Conservation (phyloP, 345 rosid species). For the Salix suchowensis region DNA sequence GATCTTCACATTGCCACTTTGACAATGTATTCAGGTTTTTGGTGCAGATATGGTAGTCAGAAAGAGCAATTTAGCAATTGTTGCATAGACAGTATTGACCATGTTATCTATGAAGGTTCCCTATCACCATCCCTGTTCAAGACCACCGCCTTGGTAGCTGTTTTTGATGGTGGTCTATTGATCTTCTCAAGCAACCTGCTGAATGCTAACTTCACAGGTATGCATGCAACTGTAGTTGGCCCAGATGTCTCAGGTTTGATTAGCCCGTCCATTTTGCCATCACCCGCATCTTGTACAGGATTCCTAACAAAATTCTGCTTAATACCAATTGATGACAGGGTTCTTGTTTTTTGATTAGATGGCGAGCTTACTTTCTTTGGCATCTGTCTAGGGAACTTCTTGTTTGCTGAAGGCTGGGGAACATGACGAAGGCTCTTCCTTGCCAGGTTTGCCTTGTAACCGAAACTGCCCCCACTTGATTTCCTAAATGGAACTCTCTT, state of each 20-base stretch:
- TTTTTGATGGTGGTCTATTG: conserved; percentile 83
- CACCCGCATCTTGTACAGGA: conserved; percentile 20
- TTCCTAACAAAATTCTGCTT: conserved; percentile 45
- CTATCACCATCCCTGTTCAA: conserved; percentile 37
- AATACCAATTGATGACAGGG: conserved; percentile 68
- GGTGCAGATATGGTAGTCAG: background rate
- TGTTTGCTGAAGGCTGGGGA: conserved; percentile 40
- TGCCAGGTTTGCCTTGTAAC: conserved; percentile 36
- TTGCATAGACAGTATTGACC: conserved; percentile 24
- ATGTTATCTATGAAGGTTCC: conserved; percentile 33
- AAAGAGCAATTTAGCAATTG: conserved; percentile 26
- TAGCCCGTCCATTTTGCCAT: conserved; percentile 45
- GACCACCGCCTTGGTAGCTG: conserved; percentile 34
- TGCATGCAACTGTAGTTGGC: conserved; percentile 89
- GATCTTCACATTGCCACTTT: conserved; percentile 7
- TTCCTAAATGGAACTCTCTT: conserved; percentile 37
- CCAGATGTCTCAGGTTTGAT: conserved; percentile 60
- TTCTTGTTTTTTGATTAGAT: conserved; percentile 75
- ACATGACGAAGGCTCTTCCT: conserved; percentile 40
- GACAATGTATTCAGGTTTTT: background rate
- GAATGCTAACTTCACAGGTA: conserved; percentile 91
- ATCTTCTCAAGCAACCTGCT: conserved; percentile 99
- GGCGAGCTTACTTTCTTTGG: conserved; percentile 52
- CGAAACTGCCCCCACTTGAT: conserved; percentile 28
- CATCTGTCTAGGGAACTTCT: conserved; percentile 44